A percentile compares a stretch with the other conserved stretches of the same genome.
phyloP scores from a whole-genome alignment of 1,284 basidiomycete species.

The Thecaphora frezii region DNA sequence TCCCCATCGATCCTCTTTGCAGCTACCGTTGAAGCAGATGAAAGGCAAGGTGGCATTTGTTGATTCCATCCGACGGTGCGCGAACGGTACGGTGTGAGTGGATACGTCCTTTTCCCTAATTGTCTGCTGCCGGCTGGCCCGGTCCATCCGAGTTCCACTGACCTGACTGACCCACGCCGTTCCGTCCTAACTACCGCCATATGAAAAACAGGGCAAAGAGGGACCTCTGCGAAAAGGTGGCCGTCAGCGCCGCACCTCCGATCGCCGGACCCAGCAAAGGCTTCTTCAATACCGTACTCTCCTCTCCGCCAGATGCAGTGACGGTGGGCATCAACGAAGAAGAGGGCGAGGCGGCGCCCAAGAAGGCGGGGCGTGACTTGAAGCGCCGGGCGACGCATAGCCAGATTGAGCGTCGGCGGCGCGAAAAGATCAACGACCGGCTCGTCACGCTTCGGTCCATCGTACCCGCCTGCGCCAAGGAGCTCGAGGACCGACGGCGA shows the following conservation, averaged over 20 bases:
- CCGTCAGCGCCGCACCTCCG: constrained; percentile 2
- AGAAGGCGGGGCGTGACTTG: constrained; percentile 36
- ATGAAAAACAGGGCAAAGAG: background rate
- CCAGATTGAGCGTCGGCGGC: constrained; percentile 54
- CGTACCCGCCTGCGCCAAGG: constrained; percentile 52
- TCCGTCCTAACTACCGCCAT: too few relatives aligned
- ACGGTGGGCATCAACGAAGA: constrained; percentile 1
- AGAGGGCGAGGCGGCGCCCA: constrained; percentile 7
- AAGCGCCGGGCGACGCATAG: constrained; percentile 51
- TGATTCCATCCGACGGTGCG: constrained; percentile 19
- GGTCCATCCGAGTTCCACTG: too few relatives aligned
- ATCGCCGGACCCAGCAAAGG: constrained; percentile 17
- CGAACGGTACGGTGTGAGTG: background rate
- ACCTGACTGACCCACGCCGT: too few relatives aligned
- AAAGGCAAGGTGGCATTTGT: constrained; percentile 28
- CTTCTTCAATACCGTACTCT: constrained; percentile 37
- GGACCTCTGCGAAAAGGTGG: constrained; percentile 24
- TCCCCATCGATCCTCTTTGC: background rate
- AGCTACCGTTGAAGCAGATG: constrained; percentile 21
- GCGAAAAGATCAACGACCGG: constrained; percentile 58
- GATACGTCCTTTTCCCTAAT: background rate
- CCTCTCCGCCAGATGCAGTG: constrained; percentile 1
- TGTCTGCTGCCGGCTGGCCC: too few relatives aligned
- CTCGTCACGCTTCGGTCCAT: constrained; percentile 50
- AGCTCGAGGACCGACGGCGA: constrained; percentile 40